phyloP scores from a whole-genome alignment of 1,139 yeast species.

The Lodderomyces orthopsilosis region DNA sequence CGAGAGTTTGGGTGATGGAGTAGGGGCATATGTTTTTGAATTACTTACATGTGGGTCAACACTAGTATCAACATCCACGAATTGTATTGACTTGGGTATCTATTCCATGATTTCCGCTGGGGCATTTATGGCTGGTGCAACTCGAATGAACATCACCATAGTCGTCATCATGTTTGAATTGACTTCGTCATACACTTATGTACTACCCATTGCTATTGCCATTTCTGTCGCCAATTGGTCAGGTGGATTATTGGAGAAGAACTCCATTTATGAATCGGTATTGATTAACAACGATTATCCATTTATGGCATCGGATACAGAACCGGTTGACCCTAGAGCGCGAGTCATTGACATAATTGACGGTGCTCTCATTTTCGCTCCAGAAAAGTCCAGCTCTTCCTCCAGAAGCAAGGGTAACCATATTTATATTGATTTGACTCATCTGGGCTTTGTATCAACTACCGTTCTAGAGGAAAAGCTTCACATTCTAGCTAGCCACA shows the following conservation, averaged over 20 bases:
- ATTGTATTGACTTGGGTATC: constrained; percentile 55
- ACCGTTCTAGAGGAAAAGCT: constrained; percentile 34
- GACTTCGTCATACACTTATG: constrained; percentile 60
- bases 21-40: constrained; percentile 10
- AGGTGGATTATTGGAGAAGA: constrained; percentile 52
- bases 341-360: constrained; percentile 40
- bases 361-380: constrained; percentile 12
- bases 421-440: constrained; percentile 37
- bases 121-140: constrained; percentile 67
- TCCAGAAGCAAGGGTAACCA: constrained; percentile 12
- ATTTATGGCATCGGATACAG: constrained; percentile 45
- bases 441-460: constrained; percentile 35
- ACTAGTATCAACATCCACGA: constrained; percentile 5
- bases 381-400: not conserved
- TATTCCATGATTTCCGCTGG: constrained; percentile 68
- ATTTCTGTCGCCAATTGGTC: constrained; percentile 61
- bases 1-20: constrained; percentile 18
- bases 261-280: constrained; percentile 51
- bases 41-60: constrained; percentile 14
- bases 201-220: constrained; percentile 56
- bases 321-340: constrained; percentile 33
- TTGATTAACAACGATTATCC: constrained; percentile 55
- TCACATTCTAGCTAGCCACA: constrained; percentile 33
- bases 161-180: constrained; percentile 60
- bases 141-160: constrained; percentile 62